Evolutionary conservation across 164 flowering plant genomes (phyloP).

Genomic region (Stephania japonica): DNA sequence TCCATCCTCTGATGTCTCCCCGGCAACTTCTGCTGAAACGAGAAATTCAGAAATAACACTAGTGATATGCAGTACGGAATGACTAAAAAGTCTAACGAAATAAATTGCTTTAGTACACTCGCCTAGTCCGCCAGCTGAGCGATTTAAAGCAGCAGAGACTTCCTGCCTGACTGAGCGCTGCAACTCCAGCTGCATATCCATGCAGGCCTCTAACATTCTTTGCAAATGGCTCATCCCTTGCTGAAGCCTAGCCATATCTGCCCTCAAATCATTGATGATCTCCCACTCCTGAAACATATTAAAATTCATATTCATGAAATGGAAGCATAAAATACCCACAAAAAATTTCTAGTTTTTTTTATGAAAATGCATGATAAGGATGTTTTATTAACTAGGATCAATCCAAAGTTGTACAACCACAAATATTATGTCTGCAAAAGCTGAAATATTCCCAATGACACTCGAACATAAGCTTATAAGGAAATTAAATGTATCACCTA

Average conservation of each 20-base stretch:
- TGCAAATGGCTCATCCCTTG: constrained; percentile 90
- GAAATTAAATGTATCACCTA: neutral
- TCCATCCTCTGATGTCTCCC: constrained; percentile 39
- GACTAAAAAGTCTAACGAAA: neutral
- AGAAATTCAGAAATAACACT: neutral
- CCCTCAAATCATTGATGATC: constrained; percentile 72
- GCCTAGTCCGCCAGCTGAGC: constrained; percentile 56
- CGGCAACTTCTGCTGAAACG: constrained; percentile 29
- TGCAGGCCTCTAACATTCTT: constrained; percentile 92
- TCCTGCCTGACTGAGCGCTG: constrained; percentile 91
- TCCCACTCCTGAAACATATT: constrained; percentile 70
- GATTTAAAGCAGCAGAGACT: constrained; percentile 85
- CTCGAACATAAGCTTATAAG: neutral
- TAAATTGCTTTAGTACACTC: constrained; percentile 5
- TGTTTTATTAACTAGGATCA: neutral
- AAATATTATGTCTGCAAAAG: neutral
- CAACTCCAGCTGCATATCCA: constrained; percentile 98
- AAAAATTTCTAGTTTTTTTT: neutral
- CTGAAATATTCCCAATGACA: neutral
- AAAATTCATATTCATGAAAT: neutral
- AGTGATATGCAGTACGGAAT: neutral
- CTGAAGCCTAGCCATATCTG: constrained; percentile 87
- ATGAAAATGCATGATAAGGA: neutral
- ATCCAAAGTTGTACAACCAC: neutral
- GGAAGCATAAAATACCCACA: neutral